Base-by-base conservation (phyloP, 208 protist genomes). In the Crithidia thermophila region DNA sequence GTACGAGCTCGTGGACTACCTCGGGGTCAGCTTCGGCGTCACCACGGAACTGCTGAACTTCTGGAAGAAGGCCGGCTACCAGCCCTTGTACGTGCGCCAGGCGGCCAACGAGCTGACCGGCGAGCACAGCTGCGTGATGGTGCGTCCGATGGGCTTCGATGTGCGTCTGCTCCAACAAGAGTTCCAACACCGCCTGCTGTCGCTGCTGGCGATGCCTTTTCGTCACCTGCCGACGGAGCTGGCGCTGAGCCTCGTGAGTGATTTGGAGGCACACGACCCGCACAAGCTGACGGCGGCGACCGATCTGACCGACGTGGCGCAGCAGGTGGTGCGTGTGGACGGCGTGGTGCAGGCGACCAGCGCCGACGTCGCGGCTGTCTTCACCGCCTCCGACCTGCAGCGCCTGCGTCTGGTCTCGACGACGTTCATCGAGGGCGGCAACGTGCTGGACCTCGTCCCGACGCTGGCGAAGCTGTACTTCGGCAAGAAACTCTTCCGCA, bases 101-200 rank as follows among this genome's bases (percentile, higher is more conserved):
- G 83, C 77, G 11, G 47, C 86, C 14, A 99, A 99, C 74, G 98
- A 99, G 58, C 78, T 99, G 21, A 99, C 99, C 13, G 98, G 99
- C 5, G 99, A 99, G 88, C 97, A 99, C 82, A 98, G 98, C 42
- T 98, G 94, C 56, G 98, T 99, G 42, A 99, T 99, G 97, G 70
- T 99, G 31, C 78, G 71, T 20, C 79, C 88, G 6, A 79, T 95
- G 58, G 90, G 81, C 46, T 84, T 93, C 60, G 80, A 90, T 39
- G 33, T 94, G 14, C 27, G 57, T 16, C 65, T 84, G 11, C 79
- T 94, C 9, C 75, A 86, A 25, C 52, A 57, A 45, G 97, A 99
- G 81, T 99, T 99, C 70, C 83, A 79, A 49, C 85, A 81, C 27
- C 88, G 98, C 20, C 97, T 98, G 50, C 67, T 94, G n/a, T 75